A percentile compares a stretch with the other conserved stretches of the same genome.
These are phyloP conservation scores for Boletus mariae DNA, from an alignment of 1,284 basidiomycete species.

Conservation along the genomic window DNA sequence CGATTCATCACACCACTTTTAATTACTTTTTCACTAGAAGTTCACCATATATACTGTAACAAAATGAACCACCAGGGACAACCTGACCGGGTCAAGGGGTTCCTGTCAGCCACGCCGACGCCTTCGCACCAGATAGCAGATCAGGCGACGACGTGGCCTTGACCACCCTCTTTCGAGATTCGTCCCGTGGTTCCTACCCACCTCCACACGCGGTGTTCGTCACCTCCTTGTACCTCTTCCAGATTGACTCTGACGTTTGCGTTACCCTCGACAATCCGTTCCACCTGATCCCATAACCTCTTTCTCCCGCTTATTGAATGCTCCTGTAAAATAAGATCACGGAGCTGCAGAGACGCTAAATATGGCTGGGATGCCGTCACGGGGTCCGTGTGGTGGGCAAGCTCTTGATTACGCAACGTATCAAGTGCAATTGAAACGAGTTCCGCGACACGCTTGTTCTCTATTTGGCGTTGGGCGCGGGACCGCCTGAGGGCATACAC, in stretches of 20 bases:
- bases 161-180: slow-evolving; percentile 35
- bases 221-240: slow-evolving; percentile 86
- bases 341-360: slow-evolving; percentile 85
- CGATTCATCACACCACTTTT: slow-evolving; percentile 24
- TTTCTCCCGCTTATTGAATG: slow-evolving; percentile 68
- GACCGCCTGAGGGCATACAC: slow-evolving; percentile 40
- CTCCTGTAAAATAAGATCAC: slow-evolving; percentile 85
- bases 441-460: slow-evolving; percentile 68
- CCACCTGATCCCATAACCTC: slow-evolving; percentile 83
- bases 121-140: slow-evolving; percentile 8
- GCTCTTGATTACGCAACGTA: slow-evolving; percentile 82
- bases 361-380: slow-evolving; percentile 75
- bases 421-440: slow-evolving; percentile 80
- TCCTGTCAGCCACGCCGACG: slow-evolving; percentile 16
- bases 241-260: slow-evolving; percentile 89
- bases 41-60: slow-evolving; percentile 17
- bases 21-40: slow-evolving; percentile 27
- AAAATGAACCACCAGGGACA: slow-evolving; percentile 5
- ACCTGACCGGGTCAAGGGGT: slow-evolving; percentile 28
- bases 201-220: slow-evolving; percentile 80
- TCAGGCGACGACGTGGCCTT: slow-evolving; percentile 24
- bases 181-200: slow-evolving; percentile 62
- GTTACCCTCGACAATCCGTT: slow-evolving; percentile 87
- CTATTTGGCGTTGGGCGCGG: slow-evolving; percentile 52
- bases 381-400: slow-evolving; percentile 83